Conservation (phyloP, 2,329 filamentous ascomycete species). For the Fusarium siculi region DNA sequence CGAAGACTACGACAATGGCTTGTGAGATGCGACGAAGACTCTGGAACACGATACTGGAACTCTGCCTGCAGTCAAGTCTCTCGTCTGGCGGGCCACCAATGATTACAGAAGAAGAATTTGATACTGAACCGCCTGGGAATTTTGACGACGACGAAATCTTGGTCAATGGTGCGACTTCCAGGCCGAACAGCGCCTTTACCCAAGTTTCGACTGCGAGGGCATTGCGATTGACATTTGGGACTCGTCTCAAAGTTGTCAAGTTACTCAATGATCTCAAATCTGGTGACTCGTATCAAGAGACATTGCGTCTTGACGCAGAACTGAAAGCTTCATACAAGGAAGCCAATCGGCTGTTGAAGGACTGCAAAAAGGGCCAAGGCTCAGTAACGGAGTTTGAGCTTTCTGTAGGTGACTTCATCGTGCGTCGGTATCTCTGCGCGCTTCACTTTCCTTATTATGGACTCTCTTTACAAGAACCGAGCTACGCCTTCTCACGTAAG, state of each 20-base stretch:
- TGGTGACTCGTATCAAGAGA: constrained; percentile 55
- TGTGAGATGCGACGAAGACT: constrained; percentile 61
- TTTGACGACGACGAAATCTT: constrained; percentile 61
- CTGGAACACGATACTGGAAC: constrained; percentile 64
- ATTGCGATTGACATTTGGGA: constrained; percentile 55
- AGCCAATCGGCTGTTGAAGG: constrained; percentile 50
- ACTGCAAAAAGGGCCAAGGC: constrained; percentile 24
- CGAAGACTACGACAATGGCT: constrained; percentile 49
- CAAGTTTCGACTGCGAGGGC: constrained; percentile 54
- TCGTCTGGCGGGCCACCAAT: constrained; percentile 58
- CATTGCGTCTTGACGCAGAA: constrained; percentile 55
- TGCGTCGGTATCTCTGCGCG: constrained; percentile 64
- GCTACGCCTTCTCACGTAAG: constrained; percentile 63
- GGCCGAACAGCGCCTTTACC: constrained; percentile 51
- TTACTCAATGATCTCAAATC: constrained; percentile 57
- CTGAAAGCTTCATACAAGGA: constrained; percentile 56
- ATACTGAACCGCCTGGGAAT: constrained; percentile 60
- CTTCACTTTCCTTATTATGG: constrained; percentile 66
- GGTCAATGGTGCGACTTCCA: constrained; percentile 44
- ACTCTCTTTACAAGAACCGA: constrained; percentile 52
- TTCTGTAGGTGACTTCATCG: constrained; percentile 60
- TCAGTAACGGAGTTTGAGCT: constrained; percentile 53
- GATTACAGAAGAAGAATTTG: constrained; percentile 57
- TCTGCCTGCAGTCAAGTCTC: constrained; percentile 58
- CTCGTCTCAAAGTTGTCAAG: constrained; percentile 55